phyloP scores from a whole-genome alignment of 352 stramenopile genomes.

The Pythium phragmitis region DNA sequence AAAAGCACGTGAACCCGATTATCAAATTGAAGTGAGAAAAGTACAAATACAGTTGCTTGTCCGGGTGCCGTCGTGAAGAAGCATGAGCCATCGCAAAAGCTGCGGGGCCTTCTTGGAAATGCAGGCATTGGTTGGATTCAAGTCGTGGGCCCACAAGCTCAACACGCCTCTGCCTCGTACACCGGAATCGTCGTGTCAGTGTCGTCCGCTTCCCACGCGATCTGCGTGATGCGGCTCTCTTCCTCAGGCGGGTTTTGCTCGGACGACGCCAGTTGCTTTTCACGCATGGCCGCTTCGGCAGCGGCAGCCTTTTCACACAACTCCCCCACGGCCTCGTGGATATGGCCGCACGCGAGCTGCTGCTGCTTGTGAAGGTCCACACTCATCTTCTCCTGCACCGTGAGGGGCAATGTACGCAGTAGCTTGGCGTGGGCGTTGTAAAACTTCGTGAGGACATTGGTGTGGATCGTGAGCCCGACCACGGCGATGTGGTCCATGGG shows the following conservation, averaged over 20 bases:
- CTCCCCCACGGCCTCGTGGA: background rate
- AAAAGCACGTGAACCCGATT: too few species aligned
- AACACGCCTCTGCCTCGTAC: background rate
- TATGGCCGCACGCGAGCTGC: constrained; percentile 1
- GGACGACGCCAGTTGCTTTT: background rate
- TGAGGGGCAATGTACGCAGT: constrained; percentile 32
- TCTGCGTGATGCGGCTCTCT: constrained; percentile 8
- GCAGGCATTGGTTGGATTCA: too few species aligned
- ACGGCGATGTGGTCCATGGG: constrained; percentile 47
- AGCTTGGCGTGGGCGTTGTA: constrained; percentile 43
- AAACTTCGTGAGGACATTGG: constrained; percentile 39
- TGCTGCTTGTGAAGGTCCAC: constrained; percentile 1
- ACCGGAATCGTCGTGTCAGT: constrained; percentile 2
- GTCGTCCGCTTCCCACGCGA: constrained; percentile 3
- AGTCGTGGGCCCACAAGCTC: too few species aligned
- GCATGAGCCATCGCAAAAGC: too few species aligned
- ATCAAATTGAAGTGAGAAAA: too few species aligned
- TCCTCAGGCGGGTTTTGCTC: constrained; percentile 8
- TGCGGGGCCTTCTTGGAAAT: too few species aligned
- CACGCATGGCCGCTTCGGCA: background rate
- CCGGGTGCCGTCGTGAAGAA: too few species aligned
- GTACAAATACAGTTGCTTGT: too few species aligned
- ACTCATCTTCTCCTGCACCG: constrained; percentile 28
- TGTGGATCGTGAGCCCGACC: constrained; percentile 42
- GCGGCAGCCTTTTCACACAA: background rate